Evolutionary conservation across 2,329 filamentous ascomycete species (phyloP).

Genomic region (Endothia cerciana): DNA sequence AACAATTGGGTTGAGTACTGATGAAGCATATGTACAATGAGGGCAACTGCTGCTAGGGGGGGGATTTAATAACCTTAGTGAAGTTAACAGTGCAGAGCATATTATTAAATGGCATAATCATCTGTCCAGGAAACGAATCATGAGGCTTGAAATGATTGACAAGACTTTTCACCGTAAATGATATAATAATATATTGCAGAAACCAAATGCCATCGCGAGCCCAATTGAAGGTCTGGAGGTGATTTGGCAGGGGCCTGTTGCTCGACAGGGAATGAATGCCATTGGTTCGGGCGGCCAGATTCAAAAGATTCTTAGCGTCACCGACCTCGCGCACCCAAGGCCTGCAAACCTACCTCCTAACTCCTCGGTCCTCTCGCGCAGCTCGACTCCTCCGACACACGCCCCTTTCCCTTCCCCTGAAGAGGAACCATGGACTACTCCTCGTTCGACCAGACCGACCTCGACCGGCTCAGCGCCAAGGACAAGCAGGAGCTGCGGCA

Average conservation of each 20-base stretch:
- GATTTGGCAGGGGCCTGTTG: neutral
- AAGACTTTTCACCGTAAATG: neutral
- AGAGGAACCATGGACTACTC: slow-evolving; percentile 24
- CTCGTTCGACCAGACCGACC: slow-evolving; percentile 59
- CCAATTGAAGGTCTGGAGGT: neutral
- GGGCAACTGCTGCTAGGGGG: too few species aligned
- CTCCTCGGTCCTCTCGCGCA: neutral
- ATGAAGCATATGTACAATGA: too few species aligned
- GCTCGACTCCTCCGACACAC: neutral
- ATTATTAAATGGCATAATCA: neutral
- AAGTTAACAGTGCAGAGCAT: too few species aligned
- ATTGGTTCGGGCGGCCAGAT: slow-evolving; percentile 7
- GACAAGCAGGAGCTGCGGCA: slow-evolving; percentile 89
- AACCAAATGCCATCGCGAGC: neutral
- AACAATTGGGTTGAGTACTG: too few species aligned
- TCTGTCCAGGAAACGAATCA: neutral
- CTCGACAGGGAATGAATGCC: neutral
- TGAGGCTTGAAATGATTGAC: neutral
- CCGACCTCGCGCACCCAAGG: neutral
- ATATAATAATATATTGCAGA: neutral
- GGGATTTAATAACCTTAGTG: too few species aligned
- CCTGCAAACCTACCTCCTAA: neutral
- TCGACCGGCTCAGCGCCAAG: slow-evolving; percentile 75
- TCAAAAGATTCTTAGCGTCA: slow-evolving; percentile 21
- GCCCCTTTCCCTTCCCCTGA: neutral